These are phyloP conservation scores for Speleostelium caveatum DNA, from an alignment of 78 protist species.

Conservation along the genomic window DNA sequence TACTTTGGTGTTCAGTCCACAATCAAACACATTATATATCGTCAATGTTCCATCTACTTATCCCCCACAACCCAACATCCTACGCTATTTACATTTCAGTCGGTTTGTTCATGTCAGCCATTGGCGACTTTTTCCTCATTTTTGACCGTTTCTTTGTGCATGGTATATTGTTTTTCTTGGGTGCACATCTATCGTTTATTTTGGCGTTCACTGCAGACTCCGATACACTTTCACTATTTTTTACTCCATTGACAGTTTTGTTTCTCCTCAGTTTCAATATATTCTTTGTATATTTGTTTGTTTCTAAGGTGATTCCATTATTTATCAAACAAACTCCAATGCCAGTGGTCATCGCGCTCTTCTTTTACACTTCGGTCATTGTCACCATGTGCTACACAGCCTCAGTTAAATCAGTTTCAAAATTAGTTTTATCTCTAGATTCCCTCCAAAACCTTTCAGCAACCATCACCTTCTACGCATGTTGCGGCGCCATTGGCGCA, in stretches of 20 bases:
- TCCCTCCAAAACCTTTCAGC: not conserved
- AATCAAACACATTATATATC: not conserved
- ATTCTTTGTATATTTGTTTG: constrained; percentile 51
- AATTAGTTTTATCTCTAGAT: not conserved
- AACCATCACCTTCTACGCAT: constrained; percentile 22
- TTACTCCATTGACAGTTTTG: constrained; percentile 28
- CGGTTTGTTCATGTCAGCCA: constrained; percentile 63
- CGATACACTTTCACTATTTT: constrained; percentile 23
- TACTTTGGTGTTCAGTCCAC: constrained; percentile 68
- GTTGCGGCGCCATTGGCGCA: constrained; percentile 66
- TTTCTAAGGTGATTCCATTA: constrained; percentile 53
- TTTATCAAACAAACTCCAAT: constrained; percentile 9
- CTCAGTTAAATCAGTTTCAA: constrained; percentile 29
- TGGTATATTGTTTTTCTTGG: constrained; percentile 58
- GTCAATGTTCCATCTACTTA: constrained; percentile 18
- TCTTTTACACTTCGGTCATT: constrained; percentile 58
- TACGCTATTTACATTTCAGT: constrained; percentile 53
- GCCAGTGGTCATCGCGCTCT: constrained; percentile 19
- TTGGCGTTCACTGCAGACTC: constrained; percentile 51
- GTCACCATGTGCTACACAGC: constrained; percentile 76
- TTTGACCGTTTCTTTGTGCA: constrained; percentile 27
- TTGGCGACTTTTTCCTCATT: constrained; percentile 56
- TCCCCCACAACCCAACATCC: constrained; percentile 60
- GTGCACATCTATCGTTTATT: constrained; percentile 56
- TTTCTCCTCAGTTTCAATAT: constrained; percentile 11